Percentiles rank a stretch among this genome's conserved stretches.
phyloP scores from a whole-genome alignment of 2,329 filamentous ascomycete species.

The Lasiodiplodia hormozganensis region DNA sequence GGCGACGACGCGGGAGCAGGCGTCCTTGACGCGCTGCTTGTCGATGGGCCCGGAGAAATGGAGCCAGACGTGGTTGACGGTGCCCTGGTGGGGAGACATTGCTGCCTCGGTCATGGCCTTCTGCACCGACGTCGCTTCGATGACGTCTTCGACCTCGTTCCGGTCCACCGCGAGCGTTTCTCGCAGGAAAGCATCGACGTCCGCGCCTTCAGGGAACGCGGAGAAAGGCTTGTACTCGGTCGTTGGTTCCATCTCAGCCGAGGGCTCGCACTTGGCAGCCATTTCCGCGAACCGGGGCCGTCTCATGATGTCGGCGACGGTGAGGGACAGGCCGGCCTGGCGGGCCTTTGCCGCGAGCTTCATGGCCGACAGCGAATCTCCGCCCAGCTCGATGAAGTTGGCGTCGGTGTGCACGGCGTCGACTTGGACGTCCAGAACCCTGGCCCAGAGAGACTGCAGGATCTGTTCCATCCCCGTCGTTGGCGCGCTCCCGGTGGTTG shows the following conservation, averaged over 20 bases:
- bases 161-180: slow-evolving; percentile 57
- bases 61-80: slow-evolving; percentile 69
- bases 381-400: slow-evolving; percentile 50
- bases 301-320: slow-evolving; percentile 53
- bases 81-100: slow-evolving; percentile 64
- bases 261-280: slow-evolving; percentile 60
- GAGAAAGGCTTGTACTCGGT: slow-evolving; percentile 41
- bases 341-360: slow-evolving; percentile 48
- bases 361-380: slow-evolving; percentile 41
- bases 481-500: slow-evolving; percentile 31
- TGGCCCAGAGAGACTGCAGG: slow-evolving; percentile 35
- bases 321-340: slow-evolving; percentile 44
- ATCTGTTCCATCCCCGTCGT: slow-evolving; percentile 43
- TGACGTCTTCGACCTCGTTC: slow-evolving; percentile 62
- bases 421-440: slow-evolving; percentile 27
- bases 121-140: slow-evolving; percentile 66
- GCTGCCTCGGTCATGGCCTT: slow-evolving; percentile 66
- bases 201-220: slow-evolving; percentile 60
- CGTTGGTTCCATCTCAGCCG: slow-evolving; percentile 35
- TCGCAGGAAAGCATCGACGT: slow-evolving; percentile 54
- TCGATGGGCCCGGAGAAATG: slow-evolving; percentile 63
- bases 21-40: slow-evolving; percentile 55
- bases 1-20: slow-evolving; percentile 63
- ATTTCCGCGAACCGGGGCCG: slow-evolving; percentile 53
- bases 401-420: slow-evolving; percentile 42